These are phyloP conservation scores for Hemileccinum impolitum DNA, from an alignment of 768 basidiomycete species.

Conservation along the genomic window DNA sequence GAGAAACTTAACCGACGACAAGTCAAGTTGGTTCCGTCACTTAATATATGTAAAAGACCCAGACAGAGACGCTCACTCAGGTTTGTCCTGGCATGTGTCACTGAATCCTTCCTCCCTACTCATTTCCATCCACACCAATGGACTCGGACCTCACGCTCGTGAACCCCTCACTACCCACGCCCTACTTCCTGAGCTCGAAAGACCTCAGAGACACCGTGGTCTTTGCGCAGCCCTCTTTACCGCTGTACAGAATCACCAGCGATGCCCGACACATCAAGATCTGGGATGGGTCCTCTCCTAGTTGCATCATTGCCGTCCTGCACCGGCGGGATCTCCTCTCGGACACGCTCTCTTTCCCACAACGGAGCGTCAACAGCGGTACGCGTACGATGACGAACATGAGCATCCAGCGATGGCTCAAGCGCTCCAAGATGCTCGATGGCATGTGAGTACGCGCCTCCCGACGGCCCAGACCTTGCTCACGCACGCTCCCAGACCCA, in stretches of 20 bases:
- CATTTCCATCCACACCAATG: slow-evolving; percentile 12
- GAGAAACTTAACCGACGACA: too few species aligned
- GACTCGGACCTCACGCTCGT: slow-evolving; percentile 30
- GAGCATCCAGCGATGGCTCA: slow-evolving; percentile 27
- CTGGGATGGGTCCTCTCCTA: slow-evolving; percentile 6
- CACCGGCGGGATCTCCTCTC: slow-evolving; percentile 26
- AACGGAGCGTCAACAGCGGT: background rate
- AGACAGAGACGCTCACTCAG: too few species aligned
- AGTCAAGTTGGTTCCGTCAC: too few species aligned
- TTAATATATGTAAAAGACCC: too few species aligned
- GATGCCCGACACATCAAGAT: slow-evolving; percentile 19
- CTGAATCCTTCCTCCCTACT: background rate
- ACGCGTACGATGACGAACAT: background rate
- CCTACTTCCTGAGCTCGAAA: slow-evolving; percentile 25
- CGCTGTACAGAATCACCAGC: slow-evolving; percentile 25
- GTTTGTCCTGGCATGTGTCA: too few species aligned
- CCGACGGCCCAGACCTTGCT: background rate
- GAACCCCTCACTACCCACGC: slow-evolving; percentile 20
- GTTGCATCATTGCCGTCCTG: slow-evolving; percentile 20
- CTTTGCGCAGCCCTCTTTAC: slow-evolving; percentile 15
- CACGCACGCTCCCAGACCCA: slow-evolving; percentile 4
- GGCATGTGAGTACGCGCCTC: slow-evolving; percentile 19
- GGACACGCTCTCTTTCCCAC: slow-evolving; percentile 28
- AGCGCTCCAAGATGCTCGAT: slow-evolving; percentile 20
- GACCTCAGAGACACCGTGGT: slow-evolving; percentile 17